Percentiles rank a stretch among this genome's conserved stretches.
Conservation (phyloP, 2,329 filamentous ascomycete genomes). For the Nemania abortiva region DNA sequence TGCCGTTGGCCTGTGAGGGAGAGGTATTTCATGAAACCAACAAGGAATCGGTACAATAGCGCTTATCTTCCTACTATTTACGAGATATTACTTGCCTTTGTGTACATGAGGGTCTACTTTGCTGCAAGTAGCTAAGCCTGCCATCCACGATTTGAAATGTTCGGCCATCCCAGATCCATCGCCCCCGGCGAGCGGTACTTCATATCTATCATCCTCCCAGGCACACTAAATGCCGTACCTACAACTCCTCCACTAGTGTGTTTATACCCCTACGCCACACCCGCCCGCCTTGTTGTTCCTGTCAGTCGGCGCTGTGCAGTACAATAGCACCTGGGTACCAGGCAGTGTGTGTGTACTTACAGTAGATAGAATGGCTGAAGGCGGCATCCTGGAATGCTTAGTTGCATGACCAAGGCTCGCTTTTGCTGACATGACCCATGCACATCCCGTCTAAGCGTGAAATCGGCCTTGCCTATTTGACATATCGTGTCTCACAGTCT, state of each 20-base stretch:
- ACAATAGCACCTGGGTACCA: not conserved
- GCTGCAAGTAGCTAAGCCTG: conserved; percentile 11
- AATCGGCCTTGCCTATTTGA: conserved; percentile 39
- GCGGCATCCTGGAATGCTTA: conserved; percentile 22
- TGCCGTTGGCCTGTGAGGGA: not conserved
- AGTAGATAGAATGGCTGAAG: not conserved
- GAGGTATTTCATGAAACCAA: conserved; percentile 28
- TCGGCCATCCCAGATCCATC: conserved; percentile 27
- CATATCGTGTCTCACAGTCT: conserved; percentile 9
- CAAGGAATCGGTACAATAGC: conserved; percentile 9
- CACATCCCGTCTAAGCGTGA: conserved; percentile 21
- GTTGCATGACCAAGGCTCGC: conserved; percentile 33
- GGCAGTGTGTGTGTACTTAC: not conserved
- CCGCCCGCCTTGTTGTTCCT: too few relatives aligned
- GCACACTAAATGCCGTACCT: not conserved
- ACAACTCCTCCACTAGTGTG: not conserved
- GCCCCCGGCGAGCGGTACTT: conserved; percentile 15
- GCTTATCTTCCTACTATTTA: conserved; percentile 17
- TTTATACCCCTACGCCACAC: not conserved
- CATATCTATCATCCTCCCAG: not conserved
- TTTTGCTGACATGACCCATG: conserved; percentile 38
- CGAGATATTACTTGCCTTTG: not conserved
- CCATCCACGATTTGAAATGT: conserved; percentile 37
- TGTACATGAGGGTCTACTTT: not conserved
- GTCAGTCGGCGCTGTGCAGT: not conserved